Conservation (phyloP, 1,139 yeast species). For the Taiozyma sp. region DNA sequence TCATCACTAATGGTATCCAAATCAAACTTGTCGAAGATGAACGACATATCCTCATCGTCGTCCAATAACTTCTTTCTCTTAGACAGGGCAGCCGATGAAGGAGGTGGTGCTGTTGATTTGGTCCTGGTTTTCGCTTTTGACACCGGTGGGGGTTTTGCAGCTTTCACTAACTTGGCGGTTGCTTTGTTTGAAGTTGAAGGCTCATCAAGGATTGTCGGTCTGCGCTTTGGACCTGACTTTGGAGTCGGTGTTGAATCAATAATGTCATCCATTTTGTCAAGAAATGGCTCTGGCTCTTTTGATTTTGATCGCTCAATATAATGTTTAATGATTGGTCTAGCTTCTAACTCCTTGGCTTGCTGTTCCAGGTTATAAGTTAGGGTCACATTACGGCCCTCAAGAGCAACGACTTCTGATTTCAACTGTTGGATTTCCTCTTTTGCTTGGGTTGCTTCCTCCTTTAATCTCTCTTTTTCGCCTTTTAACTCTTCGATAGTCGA, state of each 20-base stretch:
- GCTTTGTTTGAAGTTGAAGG: neutral
- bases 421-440: neutral
- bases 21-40: slow-evolving; percentile 12
- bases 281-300: neutral
- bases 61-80: slow-evolving; percentile 13
- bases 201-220: neutral
- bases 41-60: slow-evolving; percentile 1
- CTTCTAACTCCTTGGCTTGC: slow-evolving; percentile 1
- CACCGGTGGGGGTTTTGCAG: neutral
- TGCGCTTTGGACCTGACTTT: neutral
- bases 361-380: slow-evolving; percentile 1
- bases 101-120: neutral
- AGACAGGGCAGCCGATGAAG: neutral
- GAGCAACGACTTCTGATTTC: neutral
- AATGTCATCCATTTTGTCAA: neutral
- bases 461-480: neutral
- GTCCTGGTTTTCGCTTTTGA: neutral
- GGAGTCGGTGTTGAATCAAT: neutral
- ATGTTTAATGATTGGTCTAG: neutral
- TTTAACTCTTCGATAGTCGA: slow-evolving; percentile 1
- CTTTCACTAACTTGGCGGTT: neutral
- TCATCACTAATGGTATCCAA: slow-evolving; percentile 11
- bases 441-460: neutral
- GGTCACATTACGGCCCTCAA: neutral
- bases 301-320: neutral